These are phyloP conservation scores for Eucalyptus cloeziana DNA, from an alignment of 345 rosid genomes.

Conservation along the genomic window DNA sequence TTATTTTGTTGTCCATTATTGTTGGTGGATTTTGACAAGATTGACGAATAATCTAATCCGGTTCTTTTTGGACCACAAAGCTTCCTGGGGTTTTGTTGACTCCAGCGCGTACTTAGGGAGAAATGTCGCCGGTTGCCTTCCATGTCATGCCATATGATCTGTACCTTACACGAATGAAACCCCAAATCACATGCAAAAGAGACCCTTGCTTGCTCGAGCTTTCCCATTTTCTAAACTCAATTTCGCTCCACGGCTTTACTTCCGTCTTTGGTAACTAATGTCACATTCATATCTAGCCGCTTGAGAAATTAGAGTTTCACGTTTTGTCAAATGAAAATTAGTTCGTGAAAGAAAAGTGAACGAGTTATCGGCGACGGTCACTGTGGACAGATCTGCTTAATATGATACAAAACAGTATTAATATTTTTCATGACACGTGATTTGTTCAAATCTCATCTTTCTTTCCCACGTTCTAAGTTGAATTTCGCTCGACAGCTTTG, in stretches of 20 bases:
- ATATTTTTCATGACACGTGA: neutral
- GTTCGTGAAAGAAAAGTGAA: neutral
- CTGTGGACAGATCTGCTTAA: accelerated
- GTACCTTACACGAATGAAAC: neutral
- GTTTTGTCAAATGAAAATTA: no score
- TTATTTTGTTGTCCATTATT: no score
- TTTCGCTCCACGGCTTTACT: no score
- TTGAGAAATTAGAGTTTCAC: neutral
- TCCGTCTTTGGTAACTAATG: no score
- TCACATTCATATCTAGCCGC: neutral
- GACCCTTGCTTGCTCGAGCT: neutral
- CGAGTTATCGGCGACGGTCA: neutral
- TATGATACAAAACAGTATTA: accelerated
- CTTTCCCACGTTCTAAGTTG: accelerated
- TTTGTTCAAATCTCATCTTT: no score
- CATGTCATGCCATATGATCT: neutral
- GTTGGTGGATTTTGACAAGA: neutral
- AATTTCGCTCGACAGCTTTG: neutral
- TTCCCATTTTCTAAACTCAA: neutral
- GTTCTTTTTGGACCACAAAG: neutral
- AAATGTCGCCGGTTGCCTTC: neutral
- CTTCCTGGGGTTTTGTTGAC: neutral
- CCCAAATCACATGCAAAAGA: neutral
- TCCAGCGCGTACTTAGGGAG: neutral
- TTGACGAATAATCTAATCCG: neutral